Evolutionary conservation across 805 yeast genomes (phyloP).

Genomic region (Starmerella cellae): DNA sequence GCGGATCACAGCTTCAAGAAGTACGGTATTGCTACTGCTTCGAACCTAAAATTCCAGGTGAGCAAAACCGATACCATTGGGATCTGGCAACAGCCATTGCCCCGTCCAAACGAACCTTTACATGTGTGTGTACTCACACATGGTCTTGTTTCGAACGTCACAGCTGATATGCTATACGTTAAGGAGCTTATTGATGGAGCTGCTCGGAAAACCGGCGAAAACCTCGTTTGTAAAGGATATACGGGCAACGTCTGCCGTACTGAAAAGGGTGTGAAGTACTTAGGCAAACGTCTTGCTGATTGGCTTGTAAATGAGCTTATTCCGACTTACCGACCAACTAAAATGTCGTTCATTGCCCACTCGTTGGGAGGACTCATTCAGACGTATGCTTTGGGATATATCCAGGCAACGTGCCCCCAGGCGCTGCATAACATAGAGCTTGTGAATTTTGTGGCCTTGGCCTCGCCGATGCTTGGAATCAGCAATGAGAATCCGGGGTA

Average conservation of each 20-base stretch:
- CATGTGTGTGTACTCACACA: conserved; percentile 83
- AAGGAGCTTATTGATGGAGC: conserved; percentile 62
- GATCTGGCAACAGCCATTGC: conserved; percentile 63
- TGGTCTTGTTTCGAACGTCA: conserved; percentile 79
- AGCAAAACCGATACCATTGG: conserved; percentile 43
- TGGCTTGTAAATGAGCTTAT: conserved; percentile 47
- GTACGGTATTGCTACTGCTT: not conserved
- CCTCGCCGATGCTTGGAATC: conserved; percentile 82
- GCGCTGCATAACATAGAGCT: conserved; percentile 58
- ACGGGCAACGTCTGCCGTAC: conserved; percentile 78
- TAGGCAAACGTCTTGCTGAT: conserved; percentile 72
- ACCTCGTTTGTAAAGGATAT: conserved; percentile 69
- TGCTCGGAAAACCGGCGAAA: conserved; percentile 36
- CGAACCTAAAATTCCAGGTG: conserved; percentile 21
- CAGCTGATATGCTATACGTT: conserved; percentile 79
- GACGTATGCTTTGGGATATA: conserved; percentile 76
- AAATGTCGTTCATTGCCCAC: conserved; percentile 81
- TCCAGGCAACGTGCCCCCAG: conserved; percentile 48
- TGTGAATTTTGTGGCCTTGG: conserved; percentile 65
- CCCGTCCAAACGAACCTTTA: conserved; percentile 39
- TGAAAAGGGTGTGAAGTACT: conserved; percentile 70
- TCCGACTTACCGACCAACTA: conserved; percentile 34
- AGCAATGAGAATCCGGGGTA: conserved; percentile 77
- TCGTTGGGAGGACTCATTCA: conserved; percentile 89
- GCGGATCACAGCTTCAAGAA: not conserved